Base-by-base conservation (phyloP, 2,329 filamentous ascomycete genomes). In the Trichoderma cornu-damae region DNA sequence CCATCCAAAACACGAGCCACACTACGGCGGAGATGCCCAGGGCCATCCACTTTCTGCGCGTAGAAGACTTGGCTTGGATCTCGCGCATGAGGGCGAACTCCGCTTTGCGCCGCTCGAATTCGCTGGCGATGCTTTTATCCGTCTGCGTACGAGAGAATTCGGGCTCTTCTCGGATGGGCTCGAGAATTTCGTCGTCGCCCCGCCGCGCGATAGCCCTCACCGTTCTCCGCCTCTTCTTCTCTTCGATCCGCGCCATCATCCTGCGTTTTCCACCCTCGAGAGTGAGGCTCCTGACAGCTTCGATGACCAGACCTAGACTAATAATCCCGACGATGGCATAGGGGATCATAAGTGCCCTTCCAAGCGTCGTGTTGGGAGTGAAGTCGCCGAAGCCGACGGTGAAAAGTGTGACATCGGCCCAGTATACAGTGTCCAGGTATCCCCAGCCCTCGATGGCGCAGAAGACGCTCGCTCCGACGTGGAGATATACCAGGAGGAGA, bases 281-380 rank as follows among this genome's bases (percentile, higher is more conserved):
- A 1, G 83, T 79, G 37, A 86, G 73, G 59, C 77, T 88, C 32
- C 89, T 83, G 61, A 96, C 90, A 37, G 87, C 90, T 18, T 85
- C 85, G 22, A 96, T 86, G 56, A 95, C 87, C 22, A 96, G 77
- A 82, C 89, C 90, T 1, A 96, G 79, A 63, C 88, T 92, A 60
- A 95, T 88, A 57, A 94, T 87, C 2, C 92, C 92, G 6, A 91
- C 78, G 0, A 96, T 82, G 0, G 91, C 86, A 64, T 89, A 96
- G 0, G 92, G 92, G 52, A 96, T 86, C 28, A 96, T 76, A 2
- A 96, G 76, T 1, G 84, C 87, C 38, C 87, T 80, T 0, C 84
- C 85, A 0, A 88, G 71, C 14, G 79, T 70, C 0, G 78, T 82
- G 1, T 62, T 38, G 1, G 79, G 70, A 9, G 72, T 67, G 22